These are phyloP conservation scores for Lanmaoa pseudosensibilis DNA, from an alignment of 768 basidiomycete genomes.

Conservation along the genomic window DNA sequence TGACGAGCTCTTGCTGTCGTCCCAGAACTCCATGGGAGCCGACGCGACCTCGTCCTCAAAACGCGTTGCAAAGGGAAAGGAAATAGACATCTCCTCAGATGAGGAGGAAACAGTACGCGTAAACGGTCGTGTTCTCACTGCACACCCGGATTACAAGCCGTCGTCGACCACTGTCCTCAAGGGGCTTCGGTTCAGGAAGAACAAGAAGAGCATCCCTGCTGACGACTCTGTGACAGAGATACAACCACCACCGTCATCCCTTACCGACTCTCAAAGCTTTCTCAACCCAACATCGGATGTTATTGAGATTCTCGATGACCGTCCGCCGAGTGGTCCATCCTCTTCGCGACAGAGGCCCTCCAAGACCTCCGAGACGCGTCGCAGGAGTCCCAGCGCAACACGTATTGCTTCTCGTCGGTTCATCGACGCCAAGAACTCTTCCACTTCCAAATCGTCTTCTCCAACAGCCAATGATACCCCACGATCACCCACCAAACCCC, in stretches of 20 bases:
- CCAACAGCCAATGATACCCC: background rate
- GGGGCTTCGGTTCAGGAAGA: constrained; percentile 38
- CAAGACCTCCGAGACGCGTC: constrained; percentile 3
- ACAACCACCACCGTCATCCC: constrained; percentile 25
- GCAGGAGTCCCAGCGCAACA: background rate
- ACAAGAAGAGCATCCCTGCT: constrained; percentile 12
- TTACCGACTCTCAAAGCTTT: constrained; percentile 24
- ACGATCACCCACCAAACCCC: constrained; percentile 3
- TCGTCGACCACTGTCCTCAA: constrained; percentile 5
- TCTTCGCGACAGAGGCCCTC: constrained; percentile 2
- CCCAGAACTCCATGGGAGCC: constrained; percentile 18
- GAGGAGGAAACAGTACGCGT: constrained; percentile 15
- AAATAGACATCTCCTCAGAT: background rate
- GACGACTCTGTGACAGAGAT: background rate
- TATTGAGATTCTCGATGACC: constrained; percentile 3
- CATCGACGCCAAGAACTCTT: background rate
- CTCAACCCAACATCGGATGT: constrained; percentile 22
- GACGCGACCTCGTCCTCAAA: constrained; percentile 14
- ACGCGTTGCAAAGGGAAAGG: constrained; percentile 14
- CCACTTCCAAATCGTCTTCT: constrained; percentile 3
- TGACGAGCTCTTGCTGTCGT: constrained; percentile 31
- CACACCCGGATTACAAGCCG: constrained; percentile 28
- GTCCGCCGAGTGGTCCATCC: background rate
- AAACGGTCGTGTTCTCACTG: constrained; percentile 15
- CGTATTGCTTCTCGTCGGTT: background rate